Conservation (phyloP, 2,329 filamentous ascomycete genomes). For the Domatiomyces globalis region DNA sequence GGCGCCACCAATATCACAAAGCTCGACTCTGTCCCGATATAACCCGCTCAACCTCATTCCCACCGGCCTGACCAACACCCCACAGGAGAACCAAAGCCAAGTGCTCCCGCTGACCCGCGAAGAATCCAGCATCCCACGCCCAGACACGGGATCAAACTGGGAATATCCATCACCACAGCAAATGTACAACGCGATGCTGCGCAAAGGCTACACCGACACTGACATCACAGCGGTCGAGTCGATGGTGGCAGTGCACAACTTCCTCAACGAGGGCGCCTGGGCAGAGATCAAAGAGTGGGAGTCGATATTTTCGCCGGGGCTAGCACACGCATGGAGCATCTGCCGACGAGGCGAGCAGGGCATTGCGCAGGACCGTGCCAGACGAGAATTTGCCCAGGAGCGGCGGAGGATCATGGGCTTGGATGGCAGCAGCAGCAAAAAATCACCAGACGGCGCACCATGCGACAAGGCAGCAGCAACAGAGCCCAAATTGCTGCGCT, state of each 20-base stretch:
- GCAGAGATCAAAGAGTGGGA: constrained; percentile 91
- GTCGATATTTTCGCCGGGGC: constrained; percentile 61
- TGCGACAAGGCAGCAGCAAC: not conserved
- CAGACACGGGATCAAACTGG: constrained; percentile 67
- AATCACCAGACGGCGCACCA: not conserved
- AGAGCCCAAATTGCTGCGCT: constrained; percentile 64
- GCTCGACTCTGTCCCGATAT: constrained; percentile 47
- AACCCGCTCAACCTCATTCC: constrained; percentile 96
- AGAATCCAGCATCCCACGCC: constrained; percentile 78
- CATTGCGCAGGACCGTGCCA: constrained; percentile 40
- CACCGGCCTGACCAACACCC: constrained; percentile 64
- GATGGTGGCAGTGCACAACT: constrained; percentile 98
- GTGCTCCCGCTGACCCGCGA: constrained; percentile 69
- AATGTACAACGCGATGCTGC: constrained; percentile 96
- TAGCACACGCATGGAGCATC: constrained; percentile 57
- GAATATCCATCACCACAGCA: constrained; percentile 97
- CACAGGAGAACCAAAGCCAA: constrained; percentile 56
- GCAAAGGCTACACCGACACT: constrained; percentile 91
- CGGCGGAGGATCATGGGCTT: constrained; percentile 20
- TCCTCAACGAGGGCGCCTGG: constrained; percentile 96
- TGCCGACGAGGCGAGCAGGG: constrained; percentile 63
- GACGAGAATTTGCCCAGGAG: constrained; percentile 27
- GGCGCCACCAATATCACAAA: constrained; percentile 15
- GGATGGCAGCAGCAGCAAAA: not conserved
- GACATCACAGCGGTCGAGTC: constrained; percentile 84